These are phyloP conservation scores for Adansonia rubrostipa DNA, from an alignment of 441 rosid species.

Conservation along the genomic window DNA sequence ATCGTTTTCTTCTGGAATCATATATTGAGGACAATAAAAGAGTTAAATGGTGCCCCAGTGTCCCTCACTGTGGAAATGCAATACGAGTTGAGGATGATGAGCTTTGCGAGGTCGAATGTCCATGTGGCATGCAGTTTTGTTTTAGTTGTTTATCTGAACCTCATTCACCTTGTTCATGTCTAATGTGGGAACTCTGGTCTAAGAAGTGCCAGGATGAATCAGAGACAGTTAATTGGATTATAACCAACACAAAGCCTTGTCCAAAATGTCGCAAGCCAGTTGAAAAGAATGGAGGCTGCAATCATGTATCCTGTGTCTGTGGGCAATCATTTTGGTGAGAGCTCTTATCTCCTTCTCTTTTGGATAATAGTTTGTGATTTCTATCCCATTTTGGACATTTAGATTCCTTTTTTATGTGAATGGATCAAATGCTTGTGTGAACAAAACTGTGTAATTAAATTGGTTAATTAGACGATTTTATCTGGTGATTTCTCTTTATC, in stretches of 20 bases:
- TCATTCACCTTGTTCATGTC: constrained; percentile 89
- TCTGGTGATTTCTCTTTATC: not conserved
- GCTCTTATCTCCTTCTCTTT: constrained; percentile 23
- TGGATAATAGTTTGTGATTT: not conserved
- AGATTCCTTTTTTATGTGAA: not conserved
- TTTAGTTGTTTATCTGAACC: constrained; percentile 65
- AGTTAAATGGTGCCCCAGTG: constrained; percentile 93
- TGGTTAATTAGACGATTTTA: not conserved
- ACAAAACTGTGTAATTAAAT: not conserved
- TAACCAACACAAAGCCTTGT: constrained; percentile 69
- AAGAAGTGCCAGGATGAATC: constrained; percentile 73
- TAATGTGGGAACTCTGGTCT: constrained; percentile 83
- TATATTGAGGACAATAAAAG: constrained; percentile 80
- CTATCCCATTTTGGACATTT: not conserved
- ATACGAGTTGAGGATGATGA: constrained; percentile 64
- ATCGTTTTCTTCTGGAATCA: constrained; percentile 75
- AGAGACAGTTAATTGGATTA: constrained; percentile 64
- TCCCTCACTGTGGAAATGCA: constrained; percentile 88
- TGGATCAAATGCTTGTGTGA: not conserved
- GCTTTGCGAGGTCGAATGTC: constrained; percentile 76
- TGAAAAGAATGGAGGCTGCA: constrained; percentile 84
- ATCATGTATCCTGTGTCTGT: constrained; percentile 69
- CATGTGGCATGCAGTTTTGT: constrained; percentile 75
- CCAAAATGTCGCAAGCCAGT: constrained; percentile 69
- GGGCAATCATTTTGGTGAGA: constrained; percentile 72